Percentiles rank a stretch among this genome's conserved stretches.
Conservation (phyloP, 306 rosid species). For the Vigna nakashimae region DNA sequence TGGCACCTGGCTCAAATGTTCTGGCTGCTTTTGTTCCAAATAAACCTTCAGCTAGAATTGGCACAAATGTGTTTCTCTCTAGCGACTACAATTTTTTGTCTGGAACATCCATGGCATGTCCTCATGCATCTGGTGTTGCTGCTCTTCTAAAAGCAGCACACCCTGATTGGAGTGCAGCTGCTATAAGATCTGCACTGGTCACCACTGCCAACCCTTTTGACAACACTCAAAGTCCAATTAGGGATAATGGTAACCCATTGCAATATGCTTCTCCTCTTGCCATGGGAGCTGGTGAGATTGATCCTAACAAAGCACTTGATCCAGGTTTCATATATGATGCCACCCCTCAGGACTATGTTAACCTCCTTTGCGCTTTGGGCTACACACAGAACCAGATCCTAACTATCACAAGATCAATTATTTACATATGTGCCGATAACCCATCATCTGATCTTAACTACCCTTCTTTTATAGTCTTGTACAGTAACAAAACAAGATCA, state of each 20-base stretch:
- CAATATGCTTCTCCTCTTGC: slow-evolving; percentile 56
- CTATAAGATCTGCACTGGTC: slow-evolving; percentile 58
- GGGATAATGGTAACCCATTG: slow-evolving; percentile 34
- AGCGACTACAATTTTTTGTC: slow-evolving; percentile 50
- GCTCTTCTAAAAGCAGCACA: slow-evolving; percentile 55
- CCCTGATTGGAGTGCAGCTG: slow-evolving; percentile 64
- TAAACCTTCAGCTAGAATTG: slow-evolving; percentile 24
- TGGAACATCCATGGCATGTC: slow-evolving; percentile 70
- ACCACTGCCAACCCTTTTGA: slow-evolving; percentile 61
- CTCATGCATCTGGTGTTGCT: slow-evolving; percentile 61
- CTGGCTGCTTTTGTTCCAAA: slow-evolving; percentile 57
- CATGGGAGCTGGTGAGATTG: slow-evolving; percentile 69
- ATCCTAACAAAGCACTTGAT: slow-evolving; percentile 63
- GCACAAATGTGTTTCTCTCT: slow-evolving; percentile 38
- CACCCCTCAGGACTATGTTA: slow-evolving; percentile 60
- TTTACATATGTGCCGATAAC: slow-evolving; percentile 45
- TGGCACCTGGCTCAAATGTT: slow-evolving; percentile 64
- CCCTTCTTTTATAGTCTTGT: slow-evolving; percentile 59
- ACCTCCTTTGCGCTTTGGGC: slow-evolving; percentile 51
- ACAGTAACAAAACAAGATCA: slow-evolving; percentile 21
- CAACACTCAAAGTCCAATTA: slow-evolving; percentile 40
- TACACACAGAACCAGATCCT: slow-evolving; percentile 52
- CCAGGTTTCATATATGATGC: slow-evolving; percentile 66
- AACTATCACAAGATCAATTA: slow-evolving; percentile 51
- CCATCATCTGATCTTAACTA: slow-evolving; percentile 58